Evolutionary conservation across 2,329 filamentous ascomycete species (phyloP).

Genomic region (Calonectria ilicicola): DNA sequence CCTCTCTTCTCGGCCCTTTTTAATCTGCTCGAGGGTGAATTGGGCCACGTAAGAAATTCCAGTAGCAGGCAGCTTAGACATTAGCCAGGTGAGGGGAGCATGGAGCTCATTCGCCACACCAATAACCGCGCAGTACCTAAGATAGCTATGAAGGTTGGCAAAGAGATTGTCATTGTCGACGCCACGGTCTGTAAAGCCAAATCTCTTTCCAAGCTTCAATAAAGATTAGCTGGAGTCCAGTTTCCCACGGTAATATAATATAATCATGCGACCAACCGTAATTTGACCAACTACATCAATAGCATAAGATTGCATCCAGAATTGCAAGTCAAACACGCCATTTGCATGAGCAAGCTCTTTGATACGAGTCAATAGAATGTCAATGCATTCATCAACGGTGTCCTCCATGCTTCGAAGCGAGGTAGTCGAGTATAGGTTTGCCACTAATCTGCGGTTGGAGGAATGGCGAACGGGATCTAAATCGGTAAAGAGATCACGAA

Average conservation of each 20-base stretch:
- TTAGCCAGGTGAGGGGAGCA: neutral
- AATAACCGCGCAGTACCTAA: conserved; percentile 8
- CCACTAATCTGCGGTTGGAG: conserved; percentile 9
- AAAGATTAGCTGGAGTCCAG: neutral
- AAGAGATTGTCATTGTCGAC: neutral
- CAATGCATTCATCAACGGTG: conserved; percentile 16
- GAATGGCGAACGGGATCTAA: neutral
- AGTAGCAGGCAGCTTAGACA: neutral
- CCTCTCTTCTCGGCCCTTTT: neutral
- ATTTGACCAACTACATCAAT: conserved; percentile 23
- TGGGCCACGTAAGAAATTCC: neutral
- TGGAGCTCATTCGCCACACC: conserved; percentile 2
- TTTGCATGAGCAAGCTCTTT: neutral
- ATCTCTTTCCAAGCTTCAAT: neutral
- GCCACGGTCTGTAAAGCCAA: conserved; percentile 1
- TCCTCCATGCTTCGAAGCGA: conserved; percentile 11
- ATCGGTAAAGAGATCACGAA: conserved; percentile 17
- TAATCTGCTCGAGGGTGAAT: conserved; percentile 1
- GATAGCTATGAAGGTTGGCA: neutral
- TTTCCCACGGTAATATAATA: neutral
- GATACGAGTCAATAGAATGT: neutral
- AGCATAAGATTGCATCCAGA: conserved; percentile 25
- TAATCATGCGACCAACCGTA: neutral
- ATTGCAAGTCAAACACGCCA: neutral
- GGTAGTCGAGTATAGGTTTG: conserved; percentile 13